Percentiles rank a stretch among this genome's conserved stretches.
Evolutionary conservation across 1,139 yeast species (phyloP).

Genomic region (Sugiyamaella sp.): DNA sequence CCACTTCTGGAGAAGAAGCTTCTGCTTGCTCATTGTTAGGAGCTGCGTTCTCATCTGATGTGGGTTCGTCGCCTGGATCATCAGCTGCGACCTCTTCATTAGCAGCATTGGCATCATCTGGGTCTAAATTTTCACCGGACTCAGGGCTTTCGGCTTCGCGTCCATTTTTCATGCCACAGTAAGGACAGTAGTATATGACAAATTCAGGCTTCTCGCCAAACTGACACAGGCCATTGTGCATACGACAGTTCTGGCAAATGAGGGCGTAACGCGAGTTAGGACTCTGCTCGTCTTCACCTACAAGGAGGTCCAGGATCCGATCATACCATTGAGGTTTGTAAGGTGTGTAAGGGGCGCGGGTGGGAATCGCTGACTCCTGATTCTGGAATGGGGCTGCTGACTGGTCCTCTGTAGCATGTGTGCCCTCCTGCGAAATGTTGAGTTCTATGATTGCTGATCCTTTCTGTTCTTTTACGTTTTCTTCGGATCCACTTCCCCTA

Average conservation of each 20-base stretch:
- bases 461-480: too few relatives aligned
- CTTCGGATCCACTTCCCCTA: too few relatives aligned
- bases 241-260: slow-evolving; percentile 64
- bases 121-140: neutral
- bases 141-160: neutral
- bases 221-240: slow-evolving; percentile 84
- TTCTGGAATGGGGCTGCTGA: too few relatives aligned
- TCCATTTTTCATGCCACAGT: slow-evolving; percentile 67
- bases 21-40: neutral
- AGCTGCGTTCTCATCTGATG: neutral
- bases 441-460: too few relatives aligned
- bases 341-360: slow-evolving; percentile 16
- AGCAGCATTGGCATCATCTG: slow-evolving; percentile 1
- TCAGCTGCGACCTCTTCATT: neutral
- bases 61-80: neutral
- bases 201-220: slow-evolving; percentile 61
- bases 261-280: slow-evolving; percentile 70
- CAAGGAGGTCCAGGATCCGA: slow-evolving; percentile 52
- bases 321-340: slow-evolving; percentile 46
- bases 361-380: neutral
- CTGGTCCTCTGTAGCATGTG: too few relatives aligned
- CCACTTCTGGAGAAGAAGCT: neutral
- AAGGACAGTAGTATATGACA: slow-evolving; percentile 70
- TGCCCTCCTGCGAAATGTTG: too few relatives aligned
- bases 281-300: slow-evolving; percentile 73